Evolutionary conservation across 768 basidiomycete genomes (phyloP).

Genomic region (Rhodotorula diobovata): DNA sequence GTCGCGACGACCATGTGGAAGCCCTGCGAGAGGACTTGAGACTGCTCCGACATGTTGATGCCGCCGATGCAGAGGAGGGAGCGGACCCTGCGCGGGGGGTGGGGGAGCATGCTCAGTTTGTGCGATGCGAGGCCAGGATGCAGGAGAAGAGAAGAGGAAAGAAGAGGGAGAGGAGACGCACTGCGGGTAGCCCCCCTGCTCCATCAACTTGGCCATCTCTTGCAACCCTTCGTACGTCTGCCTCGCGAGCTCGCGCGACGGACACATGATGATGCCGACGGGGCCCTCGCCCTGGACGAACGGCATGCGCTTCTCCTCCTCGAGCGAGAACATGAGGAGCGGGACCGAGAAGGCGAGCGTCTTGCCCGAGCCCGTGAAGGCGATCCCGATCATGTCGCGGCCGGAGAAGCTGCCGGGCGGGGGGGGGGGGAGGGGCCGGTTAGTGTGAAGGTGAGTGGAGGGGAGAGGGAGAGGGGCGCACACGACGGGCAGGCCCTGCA

Average conservation of each 20-base stretch:
- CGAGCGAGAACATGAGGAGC: constrained; percentile 89
- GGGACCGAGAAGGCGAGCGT: constrained; percentile 98
- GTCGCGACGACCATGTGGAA: constrained; percentile 95
- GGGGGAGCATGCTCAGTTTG: too few relatives aligned
- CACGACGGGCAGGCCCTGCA: constrained; percentile 93
- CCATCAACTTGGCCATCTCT: constrained; percentile 74
- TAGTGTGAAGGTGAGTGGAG: neutral
- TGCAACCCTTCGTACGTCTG: constrained; percentile 95
- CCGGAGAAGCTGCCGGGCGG: constrained; percentile 73
- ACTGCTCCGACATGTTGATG: constrained; percentile 97
- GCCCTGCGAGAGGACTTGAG: constrained; percentile 81
- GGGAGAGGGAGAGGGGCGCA: constrained; percentile 48
- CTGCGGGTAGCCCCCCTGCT: constrained; percentile 73
- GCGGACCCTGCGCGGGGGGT: constrained; percentile 59
- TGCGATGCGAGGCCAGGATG: too few relatives aligned
- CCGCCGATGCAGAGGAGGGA: constrained; percentile 92
- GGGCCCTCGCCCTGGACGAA: constrained; percentile 93
- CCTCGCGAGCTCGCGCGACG: constrained; percentile 90
- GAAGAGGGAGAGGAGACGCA: neutral
- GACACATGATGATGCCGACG: constrained; percentile 92
- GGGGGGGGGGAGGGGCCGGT: neutral
- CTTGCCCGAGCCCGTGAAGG: constrained; percentile 98
- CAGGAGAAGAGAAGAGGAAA: neutral
- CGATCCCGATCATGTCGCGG: constrained; percentile 96
- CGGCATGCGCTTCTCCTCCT: constrained; percentile 85